These are phyloP conservation scores for Melocanna baccifera DNA, from an alignment of 176 grass and related monocot species.

Conservation along the genomic window DNA sequence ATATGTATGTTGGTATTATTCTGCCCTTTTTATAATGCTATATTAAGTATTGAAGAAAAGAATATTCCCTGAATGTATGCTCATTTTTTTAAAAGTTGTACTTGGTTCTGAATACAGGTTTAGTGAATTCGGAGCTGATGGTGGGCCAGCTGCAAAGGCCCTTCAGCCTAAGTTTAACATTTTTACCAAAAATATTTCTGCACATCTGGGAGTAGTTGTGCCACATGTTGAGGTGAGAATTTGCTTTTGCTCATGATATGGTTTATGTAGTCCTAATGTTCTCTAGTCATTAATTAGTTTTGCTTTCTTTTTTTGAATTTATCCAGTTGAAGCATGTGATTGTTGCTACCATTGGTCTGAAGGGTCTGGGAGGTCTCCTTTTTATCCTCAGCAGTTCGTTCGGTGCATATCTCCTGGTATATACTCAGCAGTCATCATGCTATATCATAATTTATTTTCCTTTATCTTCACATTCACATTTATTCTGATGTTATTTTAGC, in stretches of 20 bases:
- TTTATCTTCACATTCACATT: neutral
- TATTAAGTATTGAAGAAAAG: neutral
- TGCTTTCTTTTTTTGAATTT: slow-evolving; percentile 28
- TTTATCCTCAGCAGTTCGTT: slow-evolving; percentile 86
- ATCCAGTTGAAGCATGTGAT: slow-evolving; percentile 82
- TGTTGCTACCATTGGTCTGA: slow-evolving; percentile 62
- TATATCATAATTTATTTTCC: slow-evolving; percentile 1
- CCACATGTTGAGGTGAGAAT: slow-evolving; percentile 68
- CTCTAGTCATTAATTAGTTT: neutral
- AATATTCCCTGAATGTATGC: neutral
- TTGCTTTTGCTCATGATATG: slow-evolving; percentile 8
- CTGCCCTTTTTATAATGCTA: neutral
- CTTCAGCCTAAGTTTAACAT: slow-evolving; percentile 62
- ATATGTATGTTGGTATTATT: neutral
- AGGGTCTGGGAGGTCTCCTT: slow-evolving; percentile 87
- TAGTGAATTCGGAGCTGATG: no score
- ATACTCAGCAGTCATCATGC: neutral
- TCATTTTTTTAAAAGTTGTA: neutral
- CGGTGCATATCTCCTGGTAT: slow-evolving; percentile 84
- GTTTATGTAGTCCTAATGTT: neutral
- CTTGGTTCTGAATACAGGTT: no score
- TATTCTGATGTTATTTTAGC: neutral
- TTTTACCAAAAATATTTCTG: slow-evolving; percentile 58
- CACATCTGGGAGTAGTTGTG: slow-evolving; percentile 57
- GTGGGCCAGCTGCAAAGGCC: slow-evolving; percentile 54